Percentiles rank a stretch among this genome's conserved stretches.
phyloP scores from a whole-genome alignment of 768 basidiomycete genomes.

The Suillus plorans region DNA sequence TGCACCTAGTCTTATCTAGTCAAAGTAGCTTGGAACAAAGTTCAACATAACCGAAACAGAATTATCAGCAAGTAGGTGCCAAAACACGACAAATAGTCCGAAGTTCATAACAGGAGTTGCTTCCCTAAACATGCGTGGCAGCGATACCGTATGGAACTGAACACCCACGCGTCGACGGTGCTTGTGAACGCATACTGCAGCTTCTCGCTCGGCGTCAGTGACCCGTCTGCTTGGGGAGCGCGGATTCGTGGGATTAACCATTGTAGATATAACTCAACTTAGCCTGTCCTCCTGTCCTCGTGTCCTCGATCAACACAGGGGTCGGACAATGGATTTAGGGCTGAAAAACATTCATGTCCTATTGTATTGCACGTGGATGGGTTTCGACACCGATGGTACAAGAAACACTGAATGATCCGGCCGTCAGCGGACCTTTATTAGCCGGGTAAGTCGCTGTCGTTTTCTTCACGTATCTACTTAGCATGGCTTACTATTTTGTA shows the following conservation, averaged over 20 bases:
- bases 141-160: no score
- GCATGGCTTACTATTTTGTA: constrained; percentile 22
- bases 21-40: no score
- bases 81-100: no score
- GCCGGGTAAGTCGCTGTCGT: constrained; percentile 53
- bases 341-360: constrained; percentile 63
- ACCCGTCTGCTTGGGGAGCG: neutral
- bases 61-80: neutral
- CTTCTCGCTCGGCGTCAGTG: neutral
- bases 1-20: no score
- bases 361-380: constrained; percentile 69
- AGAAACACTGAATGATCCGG: constrained; percentile 53
- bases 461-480: neutral
- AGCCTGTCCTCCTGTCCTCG: neutral
- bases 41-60: no score
- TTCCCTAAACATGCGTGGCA: neutral
- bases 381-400: constrained; percentile 64
- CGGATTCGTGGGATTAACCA: neutral
- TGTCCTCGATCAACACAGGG: neutral
- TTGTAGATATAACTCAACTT: neutral
- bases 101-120: neutral
- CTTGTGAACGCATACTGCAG: neutral
- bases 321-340: constrained; percentile 51
- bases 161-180: no score
- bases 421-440: constrained; percentile 53